phyloP scores from a whole-genome alignment of 1,284 basidiomycete genomes.

The Prillingera fragicola region DNA sequence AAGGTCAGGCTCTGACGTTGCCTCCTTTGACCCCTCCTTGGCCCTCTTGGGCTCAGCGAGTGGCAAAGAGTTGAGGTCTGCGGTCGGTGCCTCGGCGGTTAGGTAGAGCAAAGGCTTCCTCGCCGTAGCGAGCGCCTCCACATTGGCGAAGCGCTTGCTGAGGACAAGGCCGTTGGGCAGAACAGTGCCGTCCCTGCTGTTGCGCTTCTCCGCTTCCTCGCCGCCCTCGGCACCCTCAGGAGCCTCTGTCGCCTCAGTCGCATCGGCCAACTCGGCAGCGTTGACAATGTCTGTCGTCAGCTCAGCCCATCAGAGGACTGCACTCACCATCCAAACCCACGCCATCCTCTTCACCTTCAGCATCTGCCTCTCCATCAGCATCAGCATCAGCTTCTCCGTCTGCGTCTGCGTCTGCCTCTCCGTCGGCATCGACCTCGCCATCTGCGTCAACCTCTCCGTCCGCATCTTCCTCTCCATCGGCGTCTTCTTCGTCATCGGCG shows the following conservation, averaged over 20 bases:
- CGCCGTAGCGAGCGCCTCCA: conserved; percentile 26
- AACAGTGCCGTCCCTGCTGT: conserved; percentile 18
- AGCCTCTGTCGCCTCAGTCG: background rate
- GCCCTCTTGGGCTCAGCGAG: background rate
- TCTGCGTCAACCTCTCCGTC: conserved; percentile 28
- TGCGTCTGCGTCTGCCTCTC: conserved; percentile 31
- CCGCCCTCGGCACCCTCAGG: conserved; percentile 14
- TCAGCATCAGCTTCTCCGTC: conserved; percentile 39
- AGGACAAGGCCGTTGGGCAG: conserved; percentile 35
- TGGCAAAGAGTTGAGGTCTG: conserved; percentile 31
- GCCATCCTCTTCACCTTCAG: conserved; percentile 24
- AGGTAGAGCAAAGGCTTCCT: conserved; percentile 36
- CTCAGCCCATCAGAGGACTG: no score
- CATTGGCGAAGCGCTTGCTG: conserved; percentile 35
- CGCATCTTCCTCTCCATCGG: conserved; percentile 31
- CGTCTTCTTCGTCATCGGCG: conserved; percentile 17
- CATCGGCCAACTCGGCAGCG: conserved; percentile 12
- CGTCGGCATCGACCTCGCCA: conserved; percentile 12
- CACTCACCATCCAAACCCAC: conserved; percentile 31
- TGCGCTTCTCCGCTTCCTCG: conserved; percentile 16
- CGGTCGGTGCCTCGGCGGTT: conserved; percentile 26
- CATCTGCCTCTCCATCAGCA: conserved; percentile 30
- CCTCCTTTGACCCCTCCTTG: background rate
- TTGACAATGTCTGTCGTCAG: conserved; percentile 13
- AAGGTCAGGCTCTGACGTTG: conserved; percentile 8